Percentiles rank a stretch among this genome's conserved stretches.
These are phyloP conservation scores for Alternaria alternata DNA, from an alignment of 2,329 filamentous ascomycete species.

Conservation along the genomic window DNA sequence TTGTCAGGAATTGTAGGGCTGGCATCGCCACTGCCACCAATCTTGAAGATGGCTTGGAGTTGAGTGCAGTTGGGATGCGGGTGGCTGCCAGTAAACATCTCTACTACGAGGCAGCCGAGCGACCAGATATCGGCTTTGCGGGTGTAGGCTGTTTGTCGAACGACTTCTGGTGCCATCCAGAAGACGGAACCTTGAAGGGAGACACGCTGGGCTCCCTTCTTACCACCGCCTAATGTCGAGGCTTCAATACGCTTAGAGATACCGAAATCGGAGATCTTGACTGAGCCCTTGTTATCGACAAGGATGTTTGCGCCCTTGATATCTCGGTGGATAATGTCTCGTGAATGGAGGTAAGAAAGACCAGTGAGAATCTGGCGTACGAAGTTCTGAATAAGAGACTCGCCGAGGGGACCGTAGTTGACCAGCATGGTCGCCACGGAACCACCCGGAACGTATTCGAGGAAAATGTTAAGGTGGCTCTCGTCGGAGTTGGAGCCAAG, in stretches of 20 bases:
- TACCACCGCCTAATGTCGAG: conserved; percentile 68
- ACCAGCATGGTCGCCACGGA: conserved; percentile 99
- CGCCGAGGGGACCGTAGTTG: conserved; percentile 93
- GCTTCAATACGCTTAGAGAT: conserved; percentile 98
- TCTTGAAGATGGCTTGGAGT: conserved; percentile 98
- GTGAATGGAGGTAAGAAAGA: conserved; percentile 89
- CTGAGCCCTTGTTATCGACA: conserved; percentile 97
- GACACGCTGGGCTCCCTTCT: conserved; percentile 57
- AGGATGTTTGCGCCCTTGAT: conserved; percentile 99
- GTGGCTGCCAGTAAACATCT: conserved; percentile 98
- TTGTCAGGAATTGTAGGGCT: conserved; percentile 87
- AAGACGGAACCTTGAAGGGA: conserved; percentile 97
- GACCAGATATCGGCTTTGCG: conserved; percentile 99
- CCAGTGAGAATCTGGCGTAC: conserved; percentile 94
- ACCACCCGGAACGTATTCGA: conserved; percentile 97
- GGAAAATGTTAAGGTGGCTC: conserved; percentile 97
- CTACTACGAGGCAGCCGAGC: conserved; percentile 92
- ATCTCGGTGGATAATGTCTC: conserved; percentile 96
- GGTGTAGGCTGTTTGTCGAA: conserved; percentile 96
- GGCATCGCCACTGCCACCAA: conserved; percentile 81
- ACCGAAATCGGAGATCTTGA: conserved; percentile 99
- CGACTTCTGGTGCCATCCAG: conserved; percentile 99
- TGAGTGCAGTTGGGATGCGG: conserved; percentile 98
- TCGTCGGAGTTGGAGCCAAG: conserved; percentile 92
- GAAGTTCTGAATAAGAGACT: conserved; percentile 94